Percentiles rank a stretch among this genome's conserved stretches.
These are phyloP conservation scores for Paecilomyces variotii DNA, from an alignment of 2,329 filamentous ascomycete genomes.

Conservation along the genomic window DNA sequence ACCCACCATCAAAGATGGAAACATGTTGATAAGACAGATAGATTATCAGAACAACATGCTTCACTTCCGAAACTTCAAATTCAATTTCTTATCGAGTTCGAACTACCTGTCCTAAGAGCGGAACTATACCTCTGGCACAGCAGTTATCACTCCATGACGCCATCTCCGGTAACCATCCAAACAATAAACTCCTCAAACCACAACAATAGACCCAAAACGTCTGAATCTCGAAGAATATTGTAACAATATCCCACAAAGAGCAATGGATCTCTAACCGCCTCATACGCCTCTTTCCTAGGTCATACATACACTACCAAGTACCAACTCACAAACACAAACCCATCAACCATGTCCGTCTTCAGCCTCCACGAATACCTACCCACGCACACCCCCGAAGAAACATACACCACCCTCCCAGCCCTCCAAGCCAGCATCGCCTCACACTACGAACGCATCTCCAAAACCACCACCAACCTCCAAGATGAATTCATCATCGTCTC, in stretches of 20 bases:
- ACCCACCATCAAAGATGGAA: too few species aligned
- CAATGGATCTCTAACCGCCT: too few species aligned
- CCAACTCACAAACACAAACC: not conserved
- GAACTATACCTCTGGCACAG: not conserved
- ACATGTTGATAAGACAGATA: too few species aligned
- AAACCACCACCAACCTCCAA: not conserved
- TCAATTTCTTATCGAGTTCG: not conserved
- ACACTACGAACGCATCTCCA: not conserved
- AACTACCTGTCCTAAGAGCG: not conserved
- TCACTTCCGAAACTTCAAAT: not conserved
- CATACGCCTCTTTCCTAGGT: too few species aligned
- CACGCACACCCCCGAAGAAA: slow-evolving; percentile 1
- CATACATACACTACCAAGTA: too few species aligned
- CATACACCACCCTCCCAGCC: slow-evolving; percentile 1
- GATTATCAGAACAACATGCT: not conserved
- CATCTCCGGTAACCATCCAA: not conserved
- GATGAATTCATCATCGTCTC: not conserved
- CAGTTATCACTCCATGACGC: not conserved
- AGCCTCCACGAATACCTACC: not conserved
- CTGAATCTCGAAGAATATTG: too few species aligned
- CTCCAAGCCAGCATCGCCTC: not conserved
- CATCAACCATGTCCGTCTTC: not conserved
- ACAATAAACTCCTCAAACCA: not conserved
- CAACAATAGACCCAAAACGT: not conserved
- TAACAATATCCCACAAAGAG: too few species aligned